These are phyloP conservation scores for Apiotrichum domesticum DNA, from an alignment of 1,284 basidiomycete species.

Conservation along the genomic window DNA sequence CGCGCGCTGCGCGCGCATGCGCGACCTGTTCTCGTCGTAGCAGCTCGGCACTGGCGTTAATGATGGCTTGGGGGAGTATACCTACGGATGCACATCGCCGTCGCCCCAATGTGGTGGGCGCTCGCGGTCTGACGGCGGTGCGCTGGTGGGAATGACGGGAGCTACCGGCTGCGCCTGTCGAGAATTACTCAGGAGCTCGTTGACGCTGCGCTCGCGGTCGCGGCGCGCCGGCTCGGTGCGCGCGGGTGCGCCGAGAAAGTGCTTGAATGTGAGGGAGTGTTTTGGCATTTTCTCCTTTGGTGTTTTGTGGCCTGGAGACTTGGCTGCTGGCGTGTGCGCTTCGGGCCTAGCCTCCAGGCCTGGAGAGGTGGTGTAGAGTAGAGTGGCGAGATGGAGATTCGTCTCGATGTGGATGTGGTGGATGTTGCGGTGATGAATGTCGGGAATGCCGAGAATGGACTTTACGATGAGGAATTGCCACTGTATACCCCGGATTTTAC, in stretches of 20 bases:
- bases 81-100: constrained; percentile 26
- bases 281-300: constrained; percentile 26
- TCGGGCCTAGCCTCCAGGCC: too few species aligned
- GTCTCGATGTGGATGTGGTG: not conserved
- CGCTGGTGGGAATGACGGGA: not conserved
- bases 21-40: constrained; percentile 25
- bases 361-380: too few species aligned
- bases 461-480: too few species aligned
- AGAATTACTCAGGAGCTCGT: constrained; percentile 25
- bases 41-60: constrained; percentile 28
- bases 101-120: not conserved
- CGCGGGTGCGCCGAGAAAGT: constrained; percentile 24
- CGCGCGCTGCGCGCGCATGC: constrained; percentile 25
- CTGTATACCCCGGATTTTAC: not conserved
- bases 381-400: too few species aligned
- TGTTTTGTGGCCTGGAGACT: too few species aligned
- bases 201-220: constrained; percentile 21
- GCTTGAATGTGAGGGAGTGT: constrained; percentile 40
- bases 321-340: too few species aligned
- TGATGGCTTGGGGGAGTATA: not conserved
- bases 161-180: constrained; percentile 3
- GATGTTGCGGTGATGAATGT: too few species aligned
- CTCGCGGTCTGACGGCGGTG: not conserved
- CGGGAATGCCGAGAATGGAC: too few species aligned
- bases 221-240: too few species aligned